Evolutionary conservation across 148 eudicot species (phyloP), one percentile per base, ranked within the genome.

Genomic region (Polygonum maritimum): DNA sequence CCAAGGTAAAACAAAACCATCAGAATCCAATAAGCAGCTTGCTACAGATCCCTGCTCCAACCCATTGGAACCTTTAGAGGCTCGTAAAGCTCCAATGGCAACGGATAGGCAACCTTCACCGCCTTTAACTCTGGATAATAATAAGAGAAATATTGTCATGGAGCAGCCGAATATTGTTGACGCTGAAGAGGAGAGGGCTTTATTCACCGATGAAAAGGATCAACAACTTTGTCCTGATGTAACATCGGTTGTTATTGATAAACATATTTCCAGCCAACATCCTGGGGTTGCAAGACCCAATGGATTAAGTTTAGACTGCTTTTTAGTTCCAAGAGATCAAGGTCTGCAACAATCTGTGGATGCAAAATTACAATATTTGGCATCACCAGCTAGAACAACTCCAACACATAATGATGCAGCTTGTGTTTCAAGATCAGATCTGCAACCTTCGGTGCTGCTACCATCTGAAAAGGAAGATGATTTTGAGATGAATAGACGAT

Each of bases 401-500:
- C 71, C 48, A 67, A 73, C 52, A 18, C 44, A 79, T 8, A 73
- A 74, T 41, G 79, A 83, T 31, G 52, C 45, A 38, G 63, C 83
- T 79, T 3, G 39, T 63, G 83, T 82, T 76, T 77, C 71, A 73
- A 71, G 78, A 58, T 79, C 79, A 76, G 82, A 84, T 71, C 57
- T 78, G 33, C 81, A 62, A 76, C 49, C 45, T 71, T 81, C 75
- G 48, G 82, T 31, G 45, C 49, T 63, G 38, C 89, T 85, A 73
- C 74, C 79, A 63, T 80, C 76, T 73, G 86, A 78, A 71, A 78
- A 75, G 58, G 88, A 86, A 81, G 86, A 88, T 74, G 90, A 89
- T 78, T 88, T 94, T 75, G 84, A 88, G 79, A 82, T 41, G 67
- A 90, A 90, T 78, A 85, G 94, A 77, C 83, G 75, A 15, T 82